Conservation (phyloP, 306 rosid species). For the Gleditsia sinensis region DNA sequence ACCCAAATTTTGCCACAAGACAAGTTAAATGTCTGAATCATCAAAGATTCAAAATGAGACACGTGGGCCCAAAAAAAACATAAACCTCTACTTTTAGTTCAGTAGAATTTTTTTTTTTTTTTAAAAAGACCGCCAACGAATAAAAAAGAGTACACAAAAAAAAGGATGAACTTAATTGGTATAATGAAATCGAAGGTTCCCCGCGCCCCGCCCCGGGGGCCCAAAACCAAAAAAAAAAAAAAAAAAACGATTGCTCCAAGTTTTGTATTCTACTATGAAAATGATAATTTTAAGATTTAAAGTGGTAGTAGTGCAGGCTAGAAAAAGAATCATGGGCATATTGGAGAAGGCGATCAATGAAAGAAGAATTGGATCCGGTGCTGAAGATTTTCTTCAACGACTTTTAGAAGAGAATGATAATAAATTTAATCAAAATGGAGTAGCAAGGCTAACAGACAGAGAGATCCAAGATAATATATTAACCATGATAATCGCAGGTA, state of each 20-base stretch:
- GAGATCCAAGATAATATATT: slow-evolving; percentile 83
- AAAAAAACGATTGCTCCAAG: background rate
- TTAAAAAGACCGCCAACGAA: too few species aligned
- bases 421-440: slow-evolving; percentile 28
- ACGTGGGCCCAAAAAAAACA: too few species aligned
- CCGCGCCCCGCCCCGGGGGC: too few species aligned
- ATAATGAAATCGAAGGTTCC: too few species aligned
- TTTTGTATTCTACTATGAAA: background rate
- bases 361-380: slow-evolving; percentile 50
- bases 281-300: background rate
- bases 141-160: too few species aligned
- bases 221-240: background rate
- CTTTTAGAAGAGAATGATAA: slow-evolving; percentile 43
- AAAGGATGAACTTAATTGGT: too few species aligned
- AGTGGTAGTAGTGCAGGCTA: slow-evolving; percentile 53
- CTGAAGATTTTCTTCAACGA: slow-evolving; percentile 63
- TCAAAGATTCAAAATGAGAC: too few species aligned
- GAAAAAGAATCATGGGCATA: slow-evolving; percentile 61
- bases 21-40: background rate
- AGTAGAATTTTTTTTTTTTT: too few species aligned
- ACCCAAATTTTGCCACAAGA: background rate
- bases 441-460: slow-evolving; percentile 45
- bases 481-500: slow-evolving; percentile 87
- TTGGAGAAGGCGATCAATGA: slow-evolving; percentile 56
- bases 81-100: too few species aligned